Evolutionary conservation across 192 early-diverging fungal genomes (phyloP).

Genomic region (Entomortierella parvispora): DNA sequence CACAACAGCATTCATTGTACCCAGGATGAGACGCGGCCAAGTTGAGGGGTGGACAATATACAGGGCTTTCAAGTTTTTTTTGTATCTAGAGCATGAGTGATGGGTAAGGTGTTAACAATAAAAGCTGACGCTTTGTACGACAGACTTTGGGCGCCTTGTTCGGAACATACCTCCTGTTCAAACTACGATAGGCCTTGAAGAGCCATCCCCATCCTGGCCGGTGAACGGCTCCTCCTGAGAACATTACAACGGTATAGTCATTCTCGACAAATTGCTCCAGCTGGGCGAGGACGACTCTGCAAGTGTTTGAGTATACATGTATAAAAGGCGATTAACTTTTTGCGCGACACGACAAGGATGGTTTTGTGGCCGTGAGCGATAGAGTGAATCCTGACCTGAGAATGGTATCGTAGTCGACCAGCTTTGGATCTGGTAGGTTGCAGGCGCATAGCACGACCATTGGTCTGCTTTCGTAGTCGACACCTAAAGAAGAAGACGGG

Average conservation of each 20-base stretch:
- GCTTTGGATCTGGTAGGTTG: constrained; percentile 85
- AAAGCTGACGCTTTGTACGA: neutral
- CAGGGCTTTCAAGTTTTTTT: constrained; percentile 94
- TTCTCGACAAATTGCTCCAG: constrained; percentile 88
- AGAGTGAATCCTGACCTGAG: constrained; percentile 65
- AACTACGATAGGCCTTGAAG: constrained; percentile 82
- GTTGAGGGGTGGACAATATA: constrained; percentile 93
- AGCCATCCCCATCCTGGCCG: constrained; percentile 88
- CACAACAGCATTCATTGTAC: constrained; percentile 85
- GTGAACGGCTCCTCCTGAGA: constrained; percentile 80
- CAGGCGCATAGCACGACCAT: constrained; percentile 87
- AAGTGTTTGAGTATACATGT: neutral
- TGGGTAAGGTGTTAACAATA: neutral
- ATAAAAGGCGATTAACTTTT: too few species aligned
- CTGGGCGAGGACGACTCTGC: constrained; percentile 61
- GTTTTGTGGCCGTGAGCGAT: too few species aligned
- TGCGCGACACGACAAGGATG: too few species aligned
- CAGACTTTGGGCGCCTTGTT: neutral
- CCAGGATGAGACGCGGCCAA: constrained; percentile 85
- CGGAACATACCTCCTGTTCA: constrained; percentile 74
- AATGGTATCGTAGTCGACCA: constrained; percentile 86
- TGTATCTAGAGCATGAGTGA: constrained; percentile 61
- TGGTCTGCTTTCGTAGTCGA: constrained; percentile 85
- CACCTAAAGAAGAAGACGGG: constrained; percentile 62
- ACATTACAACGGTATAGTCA: constrained; percentile 91